Evolutionary conservation across 2,329 filamentous ascomycete genomes (phyloP).

Genomic region (Penicillium sp.): DNA sequence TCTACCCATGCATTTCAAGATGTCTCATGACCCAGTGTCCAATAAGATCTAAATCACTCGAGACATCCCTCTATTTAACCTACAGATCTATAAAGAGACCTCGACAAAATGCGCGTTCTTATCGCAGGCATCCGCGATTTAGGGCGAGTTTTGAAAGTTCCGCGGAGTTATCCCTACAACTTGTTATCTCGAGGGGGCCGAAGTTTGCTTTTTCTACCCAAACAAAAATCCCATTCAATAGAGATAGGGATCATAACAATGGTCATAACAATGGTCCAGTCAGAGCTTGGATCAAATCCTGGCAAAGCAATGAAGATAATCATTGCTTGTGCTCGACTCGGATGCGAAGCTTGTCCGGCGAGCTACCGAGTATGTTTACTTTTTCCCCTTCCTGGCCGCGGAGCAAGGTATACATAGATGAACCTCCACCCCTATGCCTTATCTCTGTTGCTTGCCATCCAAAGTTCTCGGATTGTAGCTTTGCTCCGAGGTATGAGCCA

Average conservation of each 20-base stretch:
- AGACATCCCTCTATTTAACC: too few relatives aligned
- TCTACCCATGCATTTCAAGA: not conserved
- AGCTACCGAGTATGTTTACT: not conserved
- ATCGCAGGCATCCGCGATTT: not conserved
- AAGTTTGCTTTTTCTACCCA: not conserved
- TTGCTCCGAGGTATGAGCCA: not conserved
- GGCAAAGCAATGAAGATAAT: not conserved
- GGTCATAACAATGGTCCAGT: not conserved
- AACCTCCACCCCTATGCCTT: not conserved
- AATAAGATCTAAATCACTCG: too few relatives aligned
- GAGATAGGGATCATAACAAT: not conserved
- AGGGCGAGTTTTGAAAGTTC: not conserved
- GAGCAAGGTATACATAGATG: not conserved
- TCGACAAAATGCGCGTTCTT: not conserved
- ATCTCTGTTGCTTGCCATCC: not conserved
- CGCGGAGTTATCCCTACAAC: not conserved
- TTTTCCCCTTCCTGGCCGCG: not conserved
- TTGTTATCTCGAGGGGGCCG: not conserved
- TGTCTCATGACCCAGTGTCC: not conserved
- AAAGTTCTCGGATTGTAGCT: not conserved
- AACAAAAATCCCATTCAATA: not conserved
- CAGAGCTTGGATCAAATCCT: not conserved
- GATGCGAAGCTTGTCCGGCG: not conserved
- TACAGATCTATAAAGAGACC: not conserved
- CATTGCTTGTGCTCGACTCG: not conserved